These are phyloP conservation scores for Fusarium incarnatum DNA, from an alignment of 2,329 filamentous ascomycete genomes.

Conservation along the genomic window DNA sequence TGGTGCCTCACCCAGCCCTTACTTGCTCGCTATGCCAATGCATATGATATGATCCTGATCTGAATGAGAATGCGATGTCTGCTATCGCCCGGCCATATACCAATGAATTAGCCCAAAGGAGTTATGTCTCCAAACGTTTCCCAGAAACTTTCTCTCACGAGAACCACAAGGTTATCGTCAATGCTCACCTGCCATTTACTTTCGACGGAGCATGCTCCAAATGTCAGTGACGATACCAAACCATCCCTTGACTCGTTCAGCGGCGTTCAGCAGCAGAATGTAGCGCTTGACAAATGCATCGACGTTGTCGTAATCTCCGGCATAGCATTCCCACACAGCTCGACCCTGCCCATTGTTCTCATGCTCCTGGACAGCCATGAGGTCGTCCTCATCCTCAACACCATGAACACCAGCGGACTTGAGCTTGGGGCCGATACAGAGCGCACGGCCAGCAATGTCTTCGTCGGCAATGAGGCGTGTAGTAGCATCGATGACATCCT, in stretches of 20 bases:
- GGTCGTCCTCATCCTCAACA: conserved; percentile 51
- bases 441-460: conserved; percentile 65
- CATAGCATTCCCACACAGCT: conserved; percentile 71
- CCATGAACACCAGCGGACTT: conserved; percentile 35
- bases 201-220: conserved; percentile 40
- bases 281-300: conserved; percentile 68
- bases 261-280: conserved; percentile 64
- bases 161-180: not conserved
- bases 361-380: conserved; percentile 45
- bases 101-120: not conserved
- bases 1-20: not conserved
- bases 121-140: not conserved
- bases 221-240: conserved; percentile 56
- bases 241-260: conserved; percentile 65
- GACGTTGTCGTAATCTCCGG: conserved; percentile 66
- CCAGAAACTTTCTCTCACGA: not conserved
- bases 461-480: conserved; percentile 71
- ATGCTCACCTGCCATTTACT: conserved; percentile 14
- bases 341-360: conserved; percentile 55
- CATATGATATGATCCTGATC: not conserved
- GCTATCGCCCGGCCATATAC: not conserved
- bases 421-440: conserved; percentile 69
- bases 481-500: conserved; percentile 72
- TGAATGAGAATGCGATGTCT: not conserved
- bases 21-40: not conserved